Conservation (phyloP, 23 red algal genomes). For the Cyanidiococcus yangmingshanensis region DNA sequence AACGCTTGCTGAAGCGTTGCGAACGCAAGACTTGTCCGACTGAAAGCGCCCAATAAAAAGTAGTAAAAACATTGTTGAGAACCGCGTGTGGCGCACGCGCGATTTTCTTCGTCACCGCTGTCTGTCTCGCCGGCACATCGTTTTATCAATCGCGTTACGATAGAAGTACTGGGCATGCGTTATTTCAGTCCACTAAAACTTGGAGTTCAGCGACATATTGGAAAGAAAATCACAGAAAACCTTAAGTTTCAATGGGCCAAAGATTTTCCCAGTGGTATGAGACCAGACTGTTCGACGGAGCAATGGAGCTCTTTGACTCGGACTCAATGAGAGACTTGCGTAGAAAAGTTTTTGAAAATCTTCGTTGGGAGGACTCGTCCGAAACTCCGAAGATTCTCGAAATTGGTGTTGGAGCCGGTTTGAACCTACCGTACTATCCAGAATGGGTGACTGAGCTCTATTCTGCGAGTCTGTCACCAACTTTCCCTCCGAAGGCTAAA, state of each 20-base stretch:
- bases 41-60: no score
- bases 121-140: no score
- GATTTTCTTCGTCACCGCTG: no score
- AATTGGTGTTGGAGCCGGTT: conserved; percentile 18
- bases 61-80: no score
- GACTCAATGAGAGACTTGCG: background rate
- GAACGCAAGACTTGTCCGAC: no score
- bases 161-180: no score
- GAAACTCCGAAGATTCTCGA: background rate
- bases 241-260: background rate
- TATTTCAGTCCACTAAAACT: no score
- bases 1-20: background rate
- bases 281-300: background rate
- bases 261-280: background rate
- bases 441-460: background rate
- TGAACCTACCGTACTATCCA: conserved; percentile 27
- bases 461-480: background rate
- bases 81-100: no score
- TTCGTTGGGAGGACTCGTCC: background rate
- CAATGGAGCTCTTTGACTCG: conserved; percentile 1
- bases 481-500: background rate
- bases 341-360: background rate
- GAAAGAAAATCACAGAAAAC: no score
- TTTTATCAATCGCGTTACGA: no score
- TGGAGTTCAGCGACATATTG: no score